Evolutionary conservation across 129 eudicot species (phyloP).

Genomic region (Chrysanthemum makinoi): DNA sequence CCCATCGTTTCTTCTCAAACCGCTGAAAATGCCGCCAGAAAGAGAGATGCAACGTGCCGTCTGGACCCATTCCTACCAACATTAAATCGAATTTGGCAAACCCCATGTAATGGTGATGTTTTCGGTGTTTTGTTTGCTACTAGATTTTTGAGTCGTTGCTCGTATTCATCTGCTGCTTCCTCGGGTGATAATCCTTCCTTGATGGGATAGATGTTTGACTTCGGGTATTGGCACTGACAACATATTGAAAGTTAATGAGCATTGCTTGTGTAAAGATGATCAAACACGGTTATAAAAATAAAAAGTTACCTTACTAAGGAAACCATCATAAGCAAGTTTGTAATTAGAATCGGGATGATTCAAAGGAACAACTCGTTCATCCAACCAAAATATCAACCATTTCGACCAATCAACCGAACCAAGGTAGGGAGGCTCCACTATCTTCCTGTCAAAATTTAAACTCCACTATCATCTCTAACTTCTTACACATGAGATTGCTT

Average conservation of each 20-base stretch:
- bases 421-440: slow-evolving; percentile 49
- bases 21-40: slow-evolving; percentile 68
- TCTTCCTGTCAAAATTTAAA: slow-evolving; percentile 31
- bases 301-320: slow-evolving; percentile 59
- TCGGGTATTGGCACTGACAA: slow-evolving; percentile 65
- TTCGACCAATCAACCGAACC: slow-evolving; percentile 58
- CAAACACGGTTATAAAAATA: too few species aligned
- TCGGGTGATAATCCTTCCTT: slow-evolving; percentile 55
- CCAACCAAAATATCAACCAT: slow-evolving; percentile 70
- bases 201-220: slow-evolving; percentile 54
- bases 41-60: slow-evolving; percentile 89
- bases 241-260: background rate
- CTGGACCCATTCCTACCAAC: slow-evolving; percentile 94
- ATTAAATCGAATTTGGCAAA: slow-evolving; percentile 76
- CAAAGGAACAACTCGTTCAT: slow-evolving; percentile 77
- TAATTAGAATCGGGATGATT: slow-evolving; percentile 63
- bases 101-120: slow-evolving; percentile 41
- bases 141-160: slow-evolving; percentile 47
- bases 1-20: slow-evolving; percentile 66
- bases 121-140: slow-evolving; percentile 39
- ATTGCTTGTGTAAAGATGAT: background rate
- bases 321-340: slow-evolving; percentile 50
- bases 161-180: slow-evolving; percentile 82
- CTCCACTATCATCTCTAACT: background rate
- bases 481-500: background rate